Conservation (phyloP, 2,329 filamentous ascomycete genomes). For the Fonsecaea erecta region DNA sequence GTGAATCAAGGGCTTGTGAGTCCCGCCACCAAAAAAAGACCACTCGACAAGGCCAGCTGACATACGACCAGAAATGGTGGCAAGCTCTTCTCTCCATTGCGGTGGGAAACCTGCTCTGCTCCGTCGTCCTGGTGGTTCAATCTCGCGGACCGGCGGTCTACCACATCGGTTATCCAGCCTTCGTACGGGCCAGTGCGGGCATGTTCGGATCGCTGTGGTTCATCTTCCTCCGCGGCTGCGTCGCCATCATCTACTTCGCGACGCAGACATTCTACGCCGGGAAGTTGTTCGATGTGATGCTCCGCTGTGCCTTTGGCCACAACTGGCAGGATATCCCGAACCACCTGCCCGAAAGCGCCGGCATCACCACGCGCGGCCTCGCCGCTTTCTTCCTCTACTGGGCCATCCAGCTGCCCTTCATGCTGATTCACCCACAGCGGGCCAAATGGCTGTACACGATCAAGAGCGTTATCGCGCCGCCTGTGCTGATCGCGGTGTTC, state of each 20-base stretch:
- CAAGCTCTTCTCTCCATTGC: conserved; percentile 52
- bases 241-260: conserved; percentile 49
- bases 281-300: conserved; percentile 39
- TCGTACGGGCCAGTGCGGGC: conserved; percentile 48
- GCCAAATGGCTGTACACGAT: conserved; percentile 46
- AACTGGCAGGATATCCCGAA: conserved; percentile 34
- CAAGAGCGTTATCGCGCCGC: conserved; percentile 40
- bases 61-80: conserved; percentile 50
- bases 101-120: conserved; percentile 49
- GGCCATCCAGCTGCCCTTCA: conserved; percentile 38
- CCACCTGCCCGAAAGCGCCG: conserved; percentile 36
- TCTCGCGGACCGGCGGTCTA: conserved; percentile 50
- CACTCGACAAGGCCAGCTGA: background rate
- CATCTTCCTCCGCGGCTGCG: conserved; percentile 47
- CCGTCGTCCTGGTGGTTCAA: conserved; percentile 53
- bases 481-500: conserved; percentile 45
- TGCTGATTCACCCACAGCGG: conserved; percentile 45
- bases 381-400: conserved; percentile 39
- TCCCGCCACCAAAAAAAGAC: background rate
- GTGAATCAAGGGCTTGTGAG: conserved; percentile 47
- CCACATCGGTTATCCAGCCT: conserved; percentile 50
- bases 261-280: conserved; percentile 31
- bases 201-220: conserved; percentile 52
- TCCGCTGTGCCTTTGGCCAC: conserved; percentile 31
- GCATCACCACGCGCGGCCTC: conserved; percentile 39